Percentiles rank a stretch among this genome's conserved stretches.
Conservation (phyloP, 768 basidiomycete genomes). For the Lactarius vividus region DNA sequence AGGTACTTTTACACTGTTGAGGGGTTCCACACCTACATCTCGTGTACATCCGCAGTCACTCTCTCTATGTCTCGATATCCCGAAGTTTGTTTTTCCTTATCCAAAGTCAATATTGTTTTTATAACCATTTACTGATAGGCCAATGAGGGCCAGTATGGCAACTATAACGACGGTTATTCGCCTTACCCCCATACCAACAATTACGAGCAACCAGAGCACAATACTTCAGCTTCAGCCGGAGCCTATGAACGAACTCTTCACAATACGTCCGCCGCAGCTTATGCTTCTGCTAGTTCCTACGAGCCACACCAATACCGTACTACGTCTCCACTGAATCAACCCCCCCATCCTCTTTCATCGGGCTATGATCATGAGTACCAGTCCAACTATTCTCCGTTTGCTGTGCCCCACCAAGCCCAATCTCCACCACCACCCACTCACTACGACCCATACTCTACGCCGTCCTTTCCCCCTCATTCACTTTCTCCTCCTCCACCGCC, state of each 20-base stretch:
- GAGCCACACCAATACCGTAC: conserved; percentile 37
- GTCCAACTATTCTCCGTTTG: conserved; percentile 26
- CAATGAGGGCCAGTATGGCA: conserved; percentile 60
- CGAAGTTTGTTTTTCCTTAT: conserved; percentile 35
- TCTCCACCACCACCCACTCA: conserved; percentile 33
- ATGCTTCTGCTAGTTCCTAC: conserved; percentile 21
- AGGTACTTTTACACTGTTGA: neutral
- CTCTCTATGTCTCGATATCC: conserved; percentile 41
- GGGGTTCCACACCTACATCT: neutral
- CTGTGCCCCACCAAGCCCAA: conserved; percentile 23
- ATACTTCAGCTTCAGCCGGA: neutral
- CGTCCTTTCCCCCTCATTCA: conserved; percentile 20
- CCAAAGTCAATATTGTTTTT: neutral
- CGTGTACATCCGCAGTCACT: neutral
- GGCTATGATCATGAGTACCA: conserved; percentile 13
- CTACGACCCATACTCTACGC: conserved; percentile 17
- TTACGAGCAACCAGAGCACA: conserved; percentile 32
- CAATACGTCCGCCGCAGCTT: neutral
- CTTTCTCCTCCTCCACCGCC: conserved; percentile 17
- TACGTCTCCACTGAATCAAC: conserved; percentile 34
- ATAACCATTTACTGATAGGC: conserved; percentile 38
- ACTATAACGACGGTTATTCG: conserved; percentile 67
- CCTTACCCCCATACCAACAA: conserved; percentile 42
- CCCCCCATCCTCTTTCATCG: conserved; percentile 17
- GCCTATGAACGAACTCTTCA: neutral